Evolutionary conservation across 2,329 filamentous ascomycete genomes (phyloP).

Genomic region (Trichoderma sp.): DNA sequence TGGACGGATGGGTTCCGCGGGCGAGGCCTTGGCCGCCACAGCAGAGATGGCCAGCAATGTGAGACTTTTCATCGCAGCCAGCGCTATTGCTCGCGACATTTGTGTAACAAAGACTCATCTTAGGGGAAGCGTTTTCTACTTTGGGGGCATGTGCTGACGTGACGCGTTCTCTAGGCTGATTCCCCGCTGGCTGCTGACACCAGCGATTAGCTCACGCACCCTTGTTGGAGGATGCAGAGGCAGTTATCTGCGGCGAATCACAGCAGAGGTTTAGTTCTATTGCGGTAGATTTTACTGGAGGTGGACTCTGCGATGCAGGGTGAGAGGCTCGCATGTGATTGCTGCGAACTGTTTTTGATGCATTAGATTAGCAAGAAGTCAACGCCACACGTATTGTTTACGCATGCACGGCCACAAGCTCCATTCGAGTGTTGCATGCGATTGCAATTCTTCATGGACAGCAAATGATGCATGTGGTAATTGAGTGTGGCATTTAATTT

Average conservation of each 20-base stretch:
- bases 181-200: background rate
- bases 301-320: background rate
- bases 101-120: slow-evolving; percentile 1
- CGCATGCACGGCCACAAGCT: background rate
- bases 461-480: background rate
- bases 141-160: background rate
- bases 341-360: background rate
- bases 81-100: background rate
- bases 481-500: background rate
- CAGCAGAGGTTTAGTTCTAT: background rate
- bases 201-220: slow-evolving; percentile 2
- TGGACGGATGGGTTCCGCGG: slow-evolving; percentile 40
- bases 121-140: background rate
- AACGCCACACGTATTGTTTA: background rate
- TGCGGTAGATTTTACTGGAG: background rate
- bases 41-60: slow-evolving; percentile 12
- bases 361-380: background rate
- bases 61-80: background rate
- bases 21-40: background rate
- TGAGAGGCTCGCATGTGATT: background rate
- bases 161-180: slow-evolving; percentile 11
- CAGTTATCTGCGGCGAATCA: slow-evolving; percentile 18
- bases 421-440: background rate
- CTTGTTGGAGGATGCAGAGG: background rate
- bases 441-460: background rate